Conservation (phyloP, 2,329 filamentous ascomycete genomes). For the Lecanicillium sp. region DNA sequence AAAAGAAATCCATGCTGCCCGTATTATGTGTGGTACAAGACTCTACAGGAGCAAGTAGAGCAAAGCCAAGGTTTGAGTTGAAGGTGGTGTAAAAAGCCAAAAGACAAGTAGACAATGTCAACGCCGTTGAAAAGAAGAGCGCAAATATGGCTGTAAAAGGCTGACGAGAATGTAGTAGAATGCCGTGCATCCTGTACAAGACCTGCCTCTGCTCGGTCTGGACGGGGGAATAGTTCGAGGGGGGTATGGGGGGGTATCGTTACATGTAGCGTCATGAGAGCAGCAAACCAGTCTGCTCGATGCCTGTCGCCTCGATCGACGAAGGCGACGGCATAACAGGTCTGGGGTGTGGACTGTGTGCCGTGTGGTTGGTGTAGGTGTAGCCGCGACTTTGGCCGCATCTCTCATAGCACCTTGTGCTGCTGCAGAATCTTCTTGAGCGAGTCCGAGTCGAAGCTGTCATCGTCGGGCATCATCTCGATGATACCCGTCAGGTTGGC, state of each 20-base stretch:
- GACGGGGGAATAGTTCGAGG: not conserved
- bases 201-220: not conserved
- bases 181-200: not conserved
- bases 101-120: not conserved
- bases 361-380: not conserved
- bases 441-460: constrained; percentile 49
- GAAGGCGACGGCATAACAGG: no score
- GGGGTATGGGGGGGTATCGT: constrained; percentile 21
- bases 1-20: constrained; percentile 5
- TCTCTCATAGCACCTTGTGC: constrained; percentile 43
- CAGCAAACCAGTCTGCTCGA: not conserved
- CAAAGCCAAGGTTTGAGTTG: not conserved
- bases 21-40: constrained; percentile 1
- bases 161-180: not conserved
- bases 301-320: not conserved
- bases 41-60: not conserved
- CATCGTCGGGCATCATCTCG: constrained; percentile 72
- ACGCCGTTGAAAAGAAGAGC: not conserved
- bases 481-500: constrained; percentile 83
- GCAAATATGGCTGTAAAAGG: not conserved
- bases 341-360: no score
- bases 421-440: constrained; percentile 48
- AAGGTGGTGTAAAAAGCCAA: not conserved
- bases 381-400: not conserved
- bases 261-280: constrained; percentile 14